Conservation (phyloP, 2,329 filamentous ascomycete species). For the Bipolaris gigantea region DNA sequence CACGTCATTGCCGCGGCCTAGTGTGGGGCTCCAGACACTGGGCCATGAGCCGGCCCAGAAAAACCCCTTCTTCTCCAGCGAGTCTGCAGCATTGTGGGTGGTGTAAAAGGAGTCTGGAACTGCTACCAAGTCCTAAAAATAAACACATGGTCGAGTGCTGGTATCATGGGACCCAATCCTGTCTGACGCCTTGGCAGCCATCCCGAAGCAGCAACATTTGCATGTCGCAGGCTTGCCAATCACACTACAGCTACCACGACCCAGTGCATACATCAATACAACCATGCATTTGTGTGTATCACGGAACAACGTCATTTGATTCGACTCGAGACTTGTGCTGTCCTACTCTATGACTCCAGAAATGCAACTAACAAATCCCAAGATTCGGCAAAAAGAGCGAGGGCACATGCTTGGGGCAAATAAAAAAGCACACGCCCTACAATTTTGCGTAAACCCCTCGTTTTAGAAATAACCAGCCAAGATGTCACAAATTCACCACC, state of each 20-base stretch:
- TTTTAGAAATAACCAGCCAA: not conserved
- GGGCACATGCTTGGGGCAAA: not conserved
- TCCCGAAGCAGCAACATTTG: not conserved
- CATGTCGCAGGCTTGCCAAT: constrained; percentile 4
- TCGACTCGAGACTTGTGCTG: constrained; percentile 1
- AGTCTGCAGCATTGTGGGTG: not conserved
- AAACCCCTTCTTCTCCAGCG: not conserved
- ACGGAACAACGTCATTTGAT: not conserved
- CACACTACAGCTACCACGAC: not conserved
- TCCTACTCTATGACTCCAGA: constrained; percentile 19
- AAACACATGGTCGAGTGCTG: not conserved
- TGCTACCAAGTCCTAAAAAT: constrained; percentile 4
- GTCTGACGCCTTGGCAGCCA: not conserved
- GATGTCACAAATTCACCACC: constrained; percentile 1
- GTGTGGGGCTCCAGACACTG: constrained; percentile 1
- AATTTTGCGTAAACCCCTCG: not conserved
- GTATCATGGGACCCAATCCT: constrained; percentile 6
- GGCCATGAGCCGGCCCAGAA: constrained; percentile 2
- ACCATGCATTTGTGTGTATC: not conserved
- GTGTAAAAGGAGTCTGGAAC: constrained; percentile 3
- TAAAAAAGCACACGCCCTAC: not conserved
- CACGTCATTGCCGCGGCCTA: constrained; percentile 11
- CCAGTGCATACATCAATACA: not conserved
- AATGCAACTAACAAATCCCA: constrained; percentile 15
- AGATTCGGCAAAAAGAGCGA: not conserved